A percentile compares a stretch with the other conserved stretches of the same genome.
Conservation (phyloP, 805 yeast genomes). For the Kuraishia capsulata region DNA sequence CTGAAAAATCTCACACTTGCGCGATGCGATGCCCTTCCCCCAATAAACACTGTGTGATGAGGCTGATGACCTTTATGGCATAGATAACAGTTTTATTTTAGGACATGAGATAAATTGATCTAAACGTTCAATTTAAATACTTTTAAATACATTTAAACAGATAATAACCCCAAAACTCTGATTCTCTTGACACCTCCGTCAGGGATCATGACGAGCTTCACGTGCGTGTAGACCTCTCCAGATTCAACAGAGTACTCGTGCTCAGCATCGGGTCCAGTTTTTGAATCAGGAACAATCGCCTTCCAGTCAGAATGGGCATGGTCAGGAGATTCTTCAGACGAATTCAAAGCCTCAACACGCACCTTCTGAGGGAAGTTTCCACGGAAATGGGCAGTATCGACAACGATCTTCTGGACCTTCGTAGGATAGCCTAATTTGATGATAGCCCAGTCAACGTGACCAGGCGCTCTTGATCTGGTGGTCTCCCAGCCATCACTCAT, state of each 20-base stretch:
- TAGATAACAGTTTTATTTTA: no score
- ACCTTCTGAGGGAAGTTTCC: constrained; percentile 90
- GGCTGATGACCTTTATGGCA: no score
- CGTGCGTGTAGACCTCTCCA: constrained; percentile 46
- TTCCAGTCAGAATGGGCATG: constrained; percentile 48
- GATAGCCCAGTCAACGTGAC: constrained; percentile 89
- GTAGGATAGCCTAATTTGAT: constrained; percentile 67
- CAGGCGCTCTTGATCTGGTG: constrained; percentile 70
- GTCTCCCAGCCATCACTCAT: constrained; percentile 99
- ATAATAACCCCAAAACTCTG: constrained; percentile 60
- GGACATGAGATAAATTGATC: no score
- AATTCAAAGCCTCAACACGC: constrained; percentile 51
- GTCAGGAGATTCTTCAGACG: constrained; percentile 26
- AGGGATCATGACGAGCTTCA: constrained; percentile 77
- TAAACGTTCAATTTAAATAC: no score
- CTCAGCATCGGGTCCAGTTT: constrained; percentile 79
- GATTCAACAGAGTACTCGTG: constrained; percentile 41
- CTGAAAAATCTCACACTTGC: no score
- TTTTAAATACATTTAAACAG: neutral
- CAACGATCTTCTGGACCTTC: constrained; percentile 46
- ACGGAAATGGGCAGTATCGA: constrained; percentile 90
- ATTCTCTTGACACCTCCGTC: constrained; percentile 96
- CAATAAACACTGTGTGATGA: no score
- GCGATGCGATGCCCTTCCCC: no score
- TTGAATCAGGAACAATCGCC: constrained; percentile 52